Percentiles rank a stretch among this genome's conserved stretches.
These are phyloP conservation scores for Aspergillus egyptiacus DNA, from an alignment of 495 filamentous ascomycete species.

Conservation along the genomic window DNA sequence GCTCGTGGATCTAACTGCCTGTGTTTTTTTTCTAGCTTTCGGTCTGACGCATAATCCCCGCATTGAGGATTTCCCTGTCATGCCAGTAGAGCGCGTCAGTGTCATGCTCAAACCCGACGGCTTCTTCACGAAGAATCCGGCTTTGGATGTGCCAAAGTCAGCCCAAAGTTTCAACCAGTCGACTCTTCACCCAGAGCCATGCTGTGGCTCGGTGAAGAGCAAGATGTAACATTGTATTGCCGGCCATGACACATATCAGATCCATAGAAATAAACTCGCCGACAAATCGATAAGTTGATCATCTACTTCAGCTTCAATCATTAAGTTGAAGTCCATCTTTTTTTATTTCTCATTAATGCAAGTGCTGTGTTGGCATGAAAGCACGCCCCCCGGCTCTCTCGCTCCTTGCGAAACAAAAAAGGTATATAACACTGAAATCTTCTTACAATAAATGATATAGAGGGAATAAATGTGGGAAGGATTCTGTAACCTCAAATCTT, in stretches of 20 bases:
- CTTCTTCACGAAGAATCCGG: constrained; percentile 71
- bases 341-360: constrained; percentile 21
- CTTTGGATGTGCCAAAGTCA: constrained; percentile 62
- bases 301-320: no score
- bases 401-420: not conserved
- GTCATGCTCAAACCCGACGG: constrained; percentile 64
- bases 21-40: constrained; percentile 35
- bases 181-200: constrained; percentile 31
- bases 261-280: no score
- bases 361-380: no score
- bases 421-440: constrained; percentile 12
- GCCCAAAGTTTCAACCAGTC: constrained; percentile 38
- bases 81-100: constrained; percentile 58
- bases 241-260: constrained; percentile 11
- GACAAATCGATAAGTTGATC: no score
- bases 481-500: not conserved
- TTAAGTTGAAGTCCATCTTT: no score
- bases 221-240: constrained; percentile 31
- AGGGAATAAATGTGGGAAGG: not conserved
- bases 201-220: constrained; percentile 27
- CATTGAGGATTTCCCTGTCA: constrained; percentile 60
- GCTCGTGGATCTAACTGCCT: constrained; percentile 6
- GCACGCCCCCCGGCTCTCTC: constrained; percentile 11
- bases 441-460: constrained; percentile 14
- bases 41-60: constrained; percentile 57